These are phyloP conservation scores for Phytophthora citricola DNA, from an alignment of 352 stramenopile genomes.

Conservation along the genomic window DNA sequence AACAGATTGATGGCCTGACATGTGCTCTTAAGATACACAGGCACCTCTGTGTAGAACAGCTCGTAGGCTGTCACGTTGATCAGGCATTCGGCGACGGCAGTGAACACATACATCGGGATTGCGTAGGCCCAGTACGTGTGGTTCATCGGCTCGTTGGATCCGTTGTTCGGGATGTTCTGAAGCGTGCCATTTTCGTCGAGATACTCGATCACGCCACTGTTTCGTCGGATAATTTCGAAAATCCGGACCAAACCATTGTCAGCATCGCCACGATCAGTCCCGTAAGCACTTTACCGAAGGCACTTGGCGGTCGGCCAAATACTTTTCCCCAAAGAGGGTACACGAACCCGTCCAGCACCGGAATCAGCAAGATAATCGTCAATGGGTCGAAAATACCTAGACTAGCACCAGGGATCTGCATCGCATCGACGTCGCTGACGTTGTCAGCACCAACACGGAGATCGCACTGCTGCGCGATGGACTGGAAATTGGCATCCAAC, in stretches of 20 bases:
- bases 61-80: conserved; percentile 92
- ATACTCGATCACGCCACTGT: conserved; percentile 53
- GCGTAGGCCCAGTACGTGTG: conserved; percentile 84
- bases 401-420: conserved; percentile 77
- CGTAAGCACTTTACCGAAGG: conserved; percentile 83
- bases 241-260: conserved; percentile 88
- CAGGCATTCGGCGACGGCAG: conserved; percentile 84
- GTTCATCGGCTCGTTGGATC: conserved; percentile 79
- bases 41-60: conserved; percentile 89
- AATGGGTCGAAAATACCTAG: conserved; percentile 89
- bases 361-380: conserved; percentile 85
- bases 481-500: conserved; percentile 89
- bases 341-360: conserved; percentile 72
- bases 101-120: conserved; percentile 84
- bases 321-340: conserved; percentile 72
- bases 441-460: conserved; percentile 56
- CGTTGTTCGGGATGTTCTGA: conserved; percentile 55
- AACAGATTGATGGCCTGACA: conserved; percentile 90
- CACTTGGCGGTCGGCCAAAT: conserved; percentile 64
- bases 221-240: conserved; percentile 81
- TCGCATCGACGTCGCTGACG: conserved; percentile 32
- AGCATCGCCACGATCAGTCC: conserved; percentile 77
- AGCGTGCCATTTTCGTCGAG: conserved; percentile 28
- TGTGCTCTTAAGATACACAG: conserved; percentile 88
- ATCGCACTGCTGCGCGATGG: conserved; percentile 86